Base-by-base conservation (phyloP, 148 eudicot species). In the Persicaria tinctoria region DNA sequence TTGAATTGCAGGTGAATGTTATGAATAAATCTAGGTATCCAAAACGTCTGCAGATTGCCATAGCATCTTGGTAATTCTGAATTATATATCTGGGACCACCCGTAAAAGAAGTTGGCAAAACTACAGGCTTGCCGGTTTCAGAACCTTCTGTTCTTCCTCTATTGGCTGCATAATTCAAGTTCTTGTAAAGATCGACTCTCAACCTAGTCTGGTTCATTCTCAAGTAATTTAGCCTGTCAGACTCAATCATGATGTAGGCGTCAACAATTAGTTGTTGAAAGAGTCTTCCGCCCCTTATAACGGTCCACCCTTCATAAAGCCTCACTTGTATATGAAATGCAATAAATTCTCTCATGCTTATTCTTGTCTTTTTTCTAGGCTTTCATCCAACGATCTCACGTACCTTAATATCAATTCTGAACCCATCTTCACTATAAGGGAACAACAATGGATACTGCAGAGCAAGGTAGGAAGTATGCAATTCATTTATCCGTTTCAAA, bases 11-110 rank as follows among this genome's bases (percentile, higher is more conserved):
- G 0, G 82, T 81, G 5, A 83, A 56, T 5, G 62, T 56, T 4
- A 56, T 17, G 62, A 80, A 80, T 4, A 83, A 23, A 13, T 76
- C 73, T 1, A 73, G 82, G 48, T 79, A 75, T 0, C 78, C 74
- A 16, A 54, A 44, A 45, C 51, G 23, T 8, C 48, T 73, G 6
- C 79, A 79, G 0, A 77, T 79, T 17, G 79, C 68, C 77, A 84
- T 74, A 18, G 82, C 76, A 17, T 83, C 79, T 4, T 80, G 76
- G 47, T 78, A 83, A 20, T 83, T 83, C 57, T 79, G 75, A 2
- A 66, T 27, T 79, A 71, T 71, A n/a, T 76, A 84, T 6, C 80
- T 74, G 0, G 76, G n/a, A 10, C 84, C 55, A 14, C 80, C 56
- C 1, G 77, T 74, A 51, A 63, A 81, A 5, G 68, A 73, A 0